Evolutionary conservation across 2,329 filamentous ascomycete species (phyloP).

Genomic region (Colletotrichum tamarilloi): DNA sequence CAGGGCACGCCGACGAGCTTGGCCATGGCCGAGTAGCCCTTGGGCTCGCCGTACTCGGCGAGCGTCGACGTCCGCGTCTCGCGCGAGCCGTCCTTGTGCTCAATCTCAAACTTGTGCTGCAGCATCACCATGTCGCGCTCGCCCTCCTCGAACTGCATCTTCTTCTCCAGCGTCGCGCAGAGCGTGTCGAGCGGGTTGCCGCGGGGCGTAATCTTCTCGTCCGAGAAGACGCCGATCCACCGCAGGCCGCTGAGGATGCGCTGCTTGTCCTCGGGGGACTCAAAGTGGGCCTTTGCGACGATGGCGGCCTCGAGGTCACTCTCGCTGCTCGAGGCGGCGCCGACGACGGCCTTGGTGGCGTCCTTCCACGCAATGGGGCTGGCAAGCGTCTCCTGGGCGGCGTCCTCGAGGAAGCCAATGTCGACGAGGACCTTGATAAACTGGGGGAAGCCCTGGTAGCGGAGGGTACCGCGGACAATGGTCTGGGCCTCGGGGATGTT

Average conservation of each 20-base stretch:
- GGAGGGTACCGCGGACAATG: slow-evolving; percentile 77
- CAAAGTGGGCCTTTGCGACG: slow-evolving; percentile 79
- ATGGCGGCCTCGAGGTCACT: slow-evolving; percentile 80
- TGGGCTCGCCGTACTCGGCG: slow-evolving; percentile 82
- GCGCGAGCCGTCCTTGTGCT: slow-evolving; percentile 80
- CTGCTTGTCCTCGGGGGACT: slow-evolving; percentile 73
- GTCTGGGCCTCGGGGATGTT: slow-evolving; percentile 91
- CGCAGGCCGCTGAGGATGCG: slow-evolving; percentile 77
- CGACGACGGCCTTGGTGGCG: slow-evolving; percentile 81
- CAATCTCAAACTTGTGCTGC: slow-evolving; percentile 86
- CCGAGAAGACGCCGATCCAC: slow-evolving; percentile 78
- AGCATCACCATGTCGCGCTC: slow-evolving; percentile 88
- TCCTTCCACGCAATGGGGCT: slow-evolving; percentile 83
- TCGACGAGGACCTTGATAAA: slow-evolving; percentile 90
- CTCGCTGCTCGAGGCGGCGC: slow-evolving; percentile 72
- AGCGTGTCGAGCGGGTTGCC: slow-evolving; percentile 91
- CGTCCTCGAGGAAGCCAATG: slow-evolving; percentile 87
- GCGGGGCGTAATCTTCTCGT: slow-evolving; percentile 74
- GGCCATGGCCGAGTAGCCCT: slow-evolving; percentile 86
- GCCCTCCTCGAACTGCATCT: slow-evolving; percentile 86
- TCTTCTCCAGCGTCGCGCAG: slow-evolving; percentile 87
- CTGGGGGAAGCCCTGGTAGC: slow-evolving; percentile 91
- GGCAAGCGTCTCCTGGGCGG: slow-evolving; percentile 72
- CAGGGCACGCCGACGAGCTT: slow-evolving; percentile 80
- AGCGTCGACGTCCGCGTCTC: slow-evolving; percentile 86